phyloP scores from a whole-genome alignment of 2,329 filamentous ascomycete species.

The Colletotrichum lupini region DNA sequence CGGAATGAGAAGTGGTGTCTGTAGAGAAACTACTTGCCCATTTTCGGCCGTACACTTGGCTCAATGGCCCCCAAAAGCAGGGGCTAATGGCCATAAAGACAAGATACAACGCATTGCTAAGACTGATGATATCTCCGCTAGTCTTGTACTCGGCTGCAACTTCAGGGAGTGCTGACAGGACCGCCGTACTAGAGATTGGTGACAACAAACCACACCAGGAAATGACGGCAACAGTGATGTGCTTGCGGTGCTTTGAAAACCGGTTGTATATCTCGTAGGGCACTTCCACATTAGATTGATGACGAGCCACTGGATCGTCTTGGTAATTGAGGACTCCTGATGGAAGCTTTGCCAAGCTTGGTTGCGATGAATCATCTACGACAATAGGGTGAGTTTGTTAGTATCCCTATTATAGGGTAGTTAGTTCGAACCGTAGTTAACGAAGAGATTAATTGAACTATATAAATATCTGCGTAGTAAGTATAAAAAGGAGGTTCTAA shows the following conservation, averaged over 20 bases:
- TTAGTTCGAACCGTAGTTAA: no score
- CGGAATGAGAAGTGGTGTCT: not conserved
- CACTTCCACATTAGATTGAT: conserved; percentile 43
- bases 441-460: no score
- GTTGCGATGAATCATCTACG: conserved; percentile 4
- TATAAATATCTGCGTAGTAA: no score
- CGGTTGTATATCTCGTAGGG: conserved; percentile 72
- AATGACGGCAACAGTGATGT: conserved; percentile 74
- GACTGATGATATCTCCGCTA: conserved; percentile 70
- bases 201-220: conserved; percentile 82
- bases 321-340: conserved; percentile 22
- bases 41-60: conserved; percentile 66
- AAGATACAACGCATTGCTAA: conserved; percentile 78
- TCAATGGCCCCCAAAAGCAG: conserved; percentile 74
- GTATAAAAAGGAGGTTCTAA: no score
- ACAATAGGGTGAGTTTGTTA: conserved; percentile 7
- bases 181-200: conserved; percentile 78
- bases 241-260: conserved; percentile 71
- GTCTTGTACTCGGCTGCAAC: conserved; percentile 74
- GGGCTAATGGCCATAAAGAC: conserved; percentile 76
- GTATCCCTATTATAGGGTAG: no score
- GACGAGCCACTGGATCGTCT: conserved; percentile 17
- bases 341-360: conserved; percentile 13
- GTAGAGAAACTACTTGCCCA: conserved; percentile 46
- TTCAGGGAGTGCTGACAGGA: conserved; percentile 79